These are phyloP conservation scores for Phytophthora litchii DNA, from an alignment of 352 stramenopile genomes.

Conservation along the genomic window DNA sequence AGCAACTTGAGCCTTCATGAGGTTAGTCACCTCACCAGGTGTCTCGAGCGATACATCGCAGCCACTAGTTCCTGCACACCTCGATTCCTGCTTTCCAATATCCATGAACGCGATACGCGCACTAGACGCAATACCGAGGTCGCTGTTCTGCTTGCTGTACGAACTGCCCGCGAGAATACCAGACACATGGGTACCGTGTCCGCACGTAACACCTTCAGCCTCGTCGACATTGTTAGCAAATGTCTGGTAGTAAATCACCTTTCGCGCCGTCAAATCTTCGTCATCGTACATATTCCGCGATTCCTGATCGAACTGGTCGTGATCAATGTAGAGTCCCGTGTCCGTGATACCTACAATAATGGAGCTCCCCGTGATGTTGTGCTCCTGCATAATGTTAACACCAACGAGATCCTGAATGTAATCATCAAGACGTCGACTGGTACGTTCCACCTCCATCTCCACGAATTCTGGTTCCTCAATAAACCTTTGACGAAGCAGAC, in stretches of 20 bases:
- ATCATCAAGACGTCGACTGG: slow-evolving; percentile 48
- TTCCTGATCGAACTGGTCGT: slow-evolving; percentile 80
- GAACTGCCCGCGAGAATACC: slow-evolving; percentile 80
- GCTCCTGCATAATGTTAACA: slow-evolving; percentile 51
- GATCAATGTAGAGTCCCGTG: slow-evolving; percentile 76
- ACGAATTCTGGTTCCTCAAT: slow-evolving; percentile 5
- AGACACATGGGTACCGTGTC: slow-evolving; percentile 90
- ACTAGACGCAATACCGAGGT: slow-evolving; percentile 78
- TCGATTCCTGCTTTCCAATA: slow-evolving; percentile 63
- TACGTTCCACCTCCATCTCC: slow-evolving; percentile 4
- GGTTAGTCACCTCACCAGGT: slow-evolving; percentile 44
- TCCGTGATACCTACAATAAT: slow-evolving; percentile 80
- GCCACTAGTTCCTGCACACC: slow-evolving; percentile 44
- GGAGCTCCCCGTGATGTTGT: slow-evolving; percentile 69
- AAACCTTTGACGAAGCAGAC: slow-evolving; percentile 29
- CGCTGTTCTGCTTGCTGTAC: slow-evolving; percentile 34
- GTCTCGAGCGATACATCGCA: slow-evolving; percentile 55
- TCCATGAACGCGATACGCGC: slow-evolving; percentile 91
- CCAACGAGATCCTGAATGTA: slow-evolving; percentile 66
- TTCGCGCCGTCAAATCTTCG: slow-evolving; percentile 59
- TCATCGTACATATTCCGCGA: slow-evolving; percentile 61
- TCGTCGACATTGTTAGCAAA: slow-evolving; percentile 79
- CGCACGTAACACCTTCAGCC: slow-evolving; percentile 62
- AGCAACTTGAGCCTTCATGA: slow-evolving; percentile 65
- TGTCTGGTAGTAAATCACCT: slow-evolving; percentile 85